phyloP scores from a whole-genome alignment of 805 yeast species.

The Millerago galiae region DNA sequence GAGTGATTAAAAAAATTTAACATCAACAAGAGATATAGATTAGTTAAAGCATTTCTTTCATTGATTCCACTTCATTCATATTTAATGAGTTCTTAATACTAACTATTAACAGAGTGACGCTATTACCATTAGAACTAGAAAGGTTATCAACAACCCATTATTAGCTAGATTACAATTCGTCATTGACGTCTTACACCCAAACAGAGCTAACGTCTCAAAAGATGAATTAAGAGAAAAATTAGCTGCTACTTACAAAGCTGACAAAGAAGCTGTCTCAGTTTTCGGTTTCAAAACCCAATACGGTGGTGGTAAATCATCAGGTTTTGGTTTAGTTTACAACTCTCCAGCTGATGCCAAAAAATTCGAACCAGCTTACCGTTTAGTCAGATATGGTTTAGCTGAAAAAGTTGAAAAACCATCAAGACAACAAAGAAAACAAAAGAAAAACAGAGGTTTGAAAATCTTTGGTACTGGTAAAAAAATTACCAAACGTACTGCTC shows the following conservation, averaged over 20 bases:
- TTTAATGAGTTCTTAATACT: slow-evolving; percentile 10
- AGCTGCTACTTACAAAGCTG: slow-evolving; percentile 84
- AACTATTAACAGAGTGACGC: slow-evolving; percentile 78
- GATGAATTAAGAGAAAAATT: slow-evolving; percentile 96
- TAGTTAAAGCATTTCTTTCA: too few relatives aligned
- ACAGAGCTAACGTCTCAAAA: slow-evolving; percentile 98
- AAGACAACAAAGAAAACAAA: slow-evolving; percentile 99
- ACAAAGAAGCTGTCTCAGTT: slow-evolving; percentile 91
- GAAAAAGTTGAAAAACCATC: slow-evolving; percentile 94
- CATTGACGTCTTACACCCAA: slow-evolving; percentile 99
- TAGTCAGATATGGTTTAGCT: slow-evolving; percentile 98
- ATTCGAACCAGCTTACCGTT: slow-evolving; percentile 99
- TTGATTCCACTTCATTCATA: too few relatives aligned
- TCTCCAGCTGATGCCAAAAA: slow-evolving; percentile 95
- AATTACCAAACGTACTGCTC: slow-evolving; percentile 88
- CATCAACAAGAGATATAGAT: too few relatives aligned
- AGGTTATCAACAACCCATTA: slow-evolving; percentile 97
- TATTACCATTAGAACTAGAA: slow-evolving; percentile 99
- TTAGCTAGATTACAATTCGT: slow-evolving; percentile 99
- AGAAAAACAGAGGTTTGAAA: slow-evolving; percentile 99
- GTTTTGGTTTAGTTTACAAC: slow-evolving; percentile 99
- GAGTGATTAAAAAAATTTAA: too few relatives aligned
- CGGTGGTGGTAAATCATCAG: slow-evolving; percentile 99
- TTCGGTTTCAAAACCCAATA: slow-evolving; percentile 99
- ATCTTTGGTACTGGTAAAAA: slow-evolving; percentile 96